phyloP scores from a whole-genome alignment of 1,284 basidiomycete genomes.

The Paramarasmius palmivorus region DNA sequence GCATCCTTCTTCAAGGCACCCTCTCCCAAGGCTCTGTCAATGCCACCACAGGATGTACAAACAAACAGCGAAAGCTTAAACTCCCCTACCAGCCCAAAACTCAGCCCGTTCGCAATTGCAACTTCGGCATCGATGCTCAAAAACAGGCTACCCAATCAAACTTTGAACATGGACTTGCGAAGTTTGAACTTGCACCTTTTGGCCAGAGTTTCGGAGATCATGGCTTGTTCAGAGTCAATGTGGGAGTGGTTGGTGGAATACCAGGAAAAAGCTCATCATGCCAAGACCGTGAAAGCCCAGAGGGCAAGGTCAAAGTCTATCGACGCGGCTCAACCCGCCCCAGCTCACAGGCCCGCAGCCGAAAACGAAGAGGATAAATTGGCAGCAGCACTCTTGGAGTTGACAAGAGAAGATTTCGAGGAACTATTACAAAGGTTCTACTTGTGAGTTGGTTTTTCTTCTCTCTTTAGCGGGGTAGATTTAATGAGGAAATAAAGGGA shows the following conservation, averaged over 20 bases:
- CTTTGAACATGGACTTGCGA: constrained; percentile 53
- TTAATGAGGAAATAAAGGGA: constrained; percentile 41
- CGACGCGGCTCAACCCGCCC: constrained; percentile 9
- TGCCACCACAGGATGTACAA: not conserved
- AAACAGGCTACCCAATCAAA: constrained; percentile 48
- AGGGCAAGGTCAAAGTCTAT: constrained; percentile 26
- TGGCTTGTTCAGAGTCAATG: constrained; percentile 71
- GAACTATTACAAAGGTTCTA: constrained; percentile 54
- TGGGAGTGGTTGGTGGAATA: constrained; percentile 68
- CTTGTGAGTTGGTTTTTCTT: constrained; percentile 44
- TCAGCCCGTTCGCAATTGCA: not conserved
- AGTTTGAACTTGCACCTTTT: constrained; percentile 61
- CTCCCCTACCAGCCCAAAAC: not conserved
- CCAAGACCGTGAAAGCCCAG: constrained; percentile 11
- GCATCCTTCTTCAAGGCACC: constrained; percentile 22
- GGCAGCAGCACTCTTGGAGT: constrained; percentile 40
- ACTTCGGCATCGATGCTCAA: constrained; percentile 12
- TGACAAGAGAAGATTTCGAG: constrained; percentile 62
- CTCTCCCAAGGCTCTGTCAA: not conserved
- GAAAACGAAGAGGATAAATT: constrained; percentile 22
- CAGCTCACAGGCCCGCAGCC: not conserved
- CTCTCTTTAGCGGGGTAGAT: constrained; percentile 1
- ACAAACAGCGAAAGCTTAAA: not conserved
- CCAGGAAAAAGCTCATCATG: constrained; percentile 31
- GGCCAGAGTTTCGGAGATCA: constrained; percentile 55